These are phyloP conservation scores for Parietaria judaica DNA, from an alignment of 306 rosid genomes.

Conservation along the genomic window DNA sequence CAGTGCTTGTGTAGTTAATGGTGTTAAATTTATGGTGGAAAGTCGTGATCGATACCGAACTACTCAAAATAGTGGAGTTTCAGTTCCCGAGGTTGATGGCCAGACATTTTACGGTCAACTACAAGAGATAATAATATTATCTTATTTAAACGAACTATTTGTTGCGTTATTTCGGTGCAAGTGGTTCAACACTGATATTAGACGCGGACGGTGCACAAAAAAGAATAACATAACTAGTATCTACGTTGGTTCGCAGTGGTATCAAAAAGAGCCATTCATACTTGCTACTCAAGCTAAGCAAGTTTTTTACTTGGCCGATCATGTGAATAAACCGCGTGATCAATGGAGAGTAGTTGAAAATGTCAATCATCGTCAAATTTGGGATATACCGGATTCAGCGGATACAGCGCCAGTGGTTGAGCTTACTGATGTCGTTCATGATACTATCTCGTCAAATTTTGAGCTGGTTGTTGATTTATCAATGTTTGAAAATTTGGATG, in stretches of 20 bases:
- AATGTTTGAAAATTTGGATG: no score
- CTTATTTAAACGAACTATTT: not conserved
- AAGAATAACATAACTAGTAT: not conserved
- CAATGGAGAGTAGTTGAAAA: no score
- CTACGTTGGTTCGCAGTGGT: not conserved
- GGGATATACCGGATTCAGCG: no score
- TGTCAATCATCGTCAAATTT: no score
- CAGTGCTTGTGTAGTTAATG: not conserved
- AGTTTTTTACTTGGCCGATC: not conserved
- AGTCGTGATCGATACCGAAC: not conserved
- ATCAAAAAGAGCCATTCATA: not conserved
- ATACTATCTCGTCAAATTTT: no score
- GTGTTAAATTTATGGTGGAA: not conserved
- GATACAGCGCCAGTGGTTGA: no score
- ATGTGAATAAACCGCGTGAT: no score
- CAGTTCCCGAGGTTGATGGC: not conserved
- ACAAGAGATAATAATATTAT: not conserved
- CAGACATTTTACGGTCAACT: not conserved
- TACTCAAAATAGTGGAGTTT: not conserved
- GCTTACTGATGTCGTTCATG: no score
- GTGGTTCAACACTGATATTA: not conserved
- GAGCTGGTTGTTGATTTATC: no score
- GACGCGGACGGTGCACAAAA: not conserved
- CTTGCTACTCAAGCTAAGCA: not conserved
- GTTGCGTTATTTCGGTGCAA: not conserved